Evolutionary conservation across 2,329 filamentous ascomycete species (phyloP).

Genomic region (Podosphaera xanthii): DNA sequence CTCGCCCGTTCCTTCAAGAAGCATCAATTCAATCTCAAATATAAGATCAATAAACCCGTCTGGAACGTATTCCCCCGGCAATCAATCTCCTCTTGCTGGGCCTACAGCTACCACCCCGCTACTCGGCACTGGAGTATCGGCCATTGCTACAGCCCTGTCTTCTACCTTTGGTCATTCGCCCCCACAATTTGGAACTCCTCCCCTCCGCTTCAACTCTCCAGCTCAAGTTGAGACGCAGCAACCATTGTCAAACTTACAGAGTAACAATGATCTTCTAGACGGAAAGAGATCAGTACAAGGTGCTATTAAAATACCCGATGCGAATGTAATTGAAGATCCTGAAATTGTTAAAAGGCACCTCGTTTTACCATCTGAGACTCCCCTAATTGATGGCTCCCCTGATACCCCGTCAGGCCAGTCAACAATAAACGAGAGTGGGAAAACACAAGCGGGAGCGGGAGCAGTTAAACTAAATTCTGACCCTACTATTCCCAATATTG

Average conservation of each 20-base stretch:
- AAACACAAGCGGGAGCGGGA: background rate
- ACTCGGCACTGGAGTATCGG: slow-evolving; percentile 63
- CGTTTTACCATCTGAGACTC: slow-evolving; percentile 40
- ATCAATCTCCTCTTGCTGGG: slow-evolving; percentile 40
- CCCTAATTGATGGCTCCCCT: slow-evolving; percentile 11
- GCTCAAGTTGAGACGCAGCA: slow-evolving; percentile 21
- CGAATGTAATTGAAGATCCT: slow-evolving; percentile 58
- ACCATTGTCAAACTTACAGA: slow-evolving; percentile 26
- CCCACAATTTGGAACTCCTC: slow-evolving; percentile 44
- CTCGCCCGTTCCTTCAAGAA: slow-evolving; percentile 26
- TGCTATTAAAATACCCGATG: slow-evolving; percentile 21
- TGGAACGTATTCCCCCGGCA: slow-evolving; percentile 18
- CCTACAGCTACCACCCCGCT: slow-evolving; percentile 31
- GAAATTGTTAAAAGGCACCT: slow-evolving; percentile 81
- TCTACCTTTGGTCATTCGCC: slow-evolving; percentile 49
- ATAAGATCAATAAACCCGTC: slow-evolving; percentile 25
- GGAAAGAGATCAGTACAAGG: slow-evolving; percentile 27
- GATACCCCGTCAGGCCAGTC: slow-evolving; percentile 16
- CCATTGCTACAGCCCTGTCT: slow-evolving; percentile 68
- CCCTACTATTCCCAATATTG: slow-evolving; percentile 18
- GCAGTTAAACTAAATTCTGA: slow-evolving; percentile 15
- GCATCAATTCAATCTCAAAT: slow-evolving; percentile 22
- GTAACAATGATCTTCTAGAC: slow-evolving; percentile 73
- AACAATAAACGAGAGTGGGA: slow-evolving; percentile 17
- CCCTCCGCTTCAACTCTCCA: slow-evolving; percentile 34